phyloP scores from a whole-genome alignment of 345 rosid genomes.

The Eucalyptus marginata region DNA sequence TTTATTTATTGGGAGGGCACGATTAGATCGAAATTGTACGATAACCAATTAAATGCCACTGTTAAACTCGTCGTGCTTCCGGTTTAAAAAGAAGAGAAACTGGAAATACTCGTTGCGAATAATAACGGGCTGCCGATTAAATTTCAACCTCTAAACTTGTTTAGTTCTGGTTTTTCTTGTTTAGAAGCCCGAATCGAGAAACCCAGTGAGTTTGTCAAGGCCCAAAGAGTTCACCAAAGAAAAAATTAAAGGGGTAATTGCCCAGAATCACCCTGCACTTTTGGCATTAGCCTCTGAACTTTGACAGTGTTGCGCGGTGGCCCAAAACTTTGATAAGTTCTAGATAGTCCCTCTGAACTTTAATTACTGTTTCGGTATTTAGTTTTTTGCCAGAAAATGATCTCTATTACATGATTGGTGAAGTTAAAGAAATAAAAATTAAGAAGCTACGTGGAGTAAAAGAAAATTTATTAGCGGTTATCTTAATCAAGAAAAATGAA shows the following conservation, averaged over 20 bases:
- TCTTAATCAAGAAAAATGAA: neutral
- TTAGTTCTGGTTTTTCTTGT: neutral
- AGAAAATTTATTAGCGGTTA: neutral
- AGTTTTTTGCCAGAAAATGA: neutral
- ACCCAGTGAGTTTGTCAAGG: neutral
- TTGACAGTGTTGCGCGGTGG: neutral
- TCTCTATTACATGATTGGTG: neutral
- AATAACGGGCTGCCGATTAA: neutral
- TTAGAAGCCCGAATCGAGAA: neutral
- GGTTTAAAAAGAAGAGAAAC: neutral
- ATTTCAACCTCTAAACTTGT: neutral
- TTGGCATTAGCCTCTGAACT: neutral
- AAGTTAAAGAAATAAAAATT: neutral
- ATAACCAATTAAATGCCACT: neutral
- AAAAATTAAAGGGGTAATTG: neutral
- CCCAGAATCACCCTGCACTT: neutral
- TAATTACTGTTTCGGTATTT: neutral
- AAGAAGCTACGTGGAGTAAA: neutral
- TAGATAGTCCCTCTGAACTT: neutral
- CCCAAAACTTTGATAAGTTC: neutral
- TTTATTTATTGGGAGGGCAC: neutral
- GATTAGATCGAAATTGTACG: neutral
- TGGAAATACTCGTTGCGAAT: neutral
- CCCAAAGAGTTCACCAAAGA: neutral
- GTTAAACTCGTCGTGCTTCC: neutral